Evolutionary conservation across 305 asterid species (phyloP).

Genomic region (Salvia sclarea): DNA sequence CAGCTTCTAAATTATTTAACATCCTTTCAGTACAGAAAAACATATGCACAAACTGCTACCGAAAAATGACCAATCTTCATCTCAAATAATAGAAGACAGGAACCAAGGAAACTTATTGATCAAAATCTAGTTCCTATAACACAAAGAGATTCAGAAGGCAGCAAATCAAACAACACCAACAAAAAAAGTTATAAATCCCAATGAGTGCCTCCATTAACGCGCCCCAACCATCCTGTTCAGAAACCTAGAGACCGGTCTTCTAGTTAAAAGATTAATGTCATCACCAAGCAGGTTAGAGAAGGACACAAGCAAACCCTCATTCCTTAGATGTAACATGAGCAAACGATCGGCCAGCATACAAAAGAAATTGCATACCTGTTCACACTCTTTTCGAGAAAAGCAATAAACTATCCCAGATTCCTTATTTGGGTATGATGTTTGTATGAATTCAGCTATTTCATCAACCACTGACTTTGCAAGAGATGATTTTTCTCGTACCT

Average conservation of each 20-base stretch:
- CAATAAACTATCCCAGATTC: conserved; percentile 98
- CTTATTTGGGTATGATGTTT: conserved; percentile 72
- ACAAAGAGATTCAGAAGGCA: not conserved
- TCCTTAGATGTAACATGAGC: conserved; percentile 5
- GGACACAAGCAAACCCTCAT: conserved; percentile 5
- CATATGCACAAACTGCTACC: not conserved
- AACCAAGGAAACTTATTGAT: conserved; percentile 9
- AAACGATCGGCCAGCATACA: conserved; percentile 1
- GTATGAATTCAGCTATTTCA: conserved; percentile 79
- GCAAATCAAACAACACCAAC: conserved; percentile 18
- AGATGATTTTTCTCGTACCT: conserved; percentile 89
- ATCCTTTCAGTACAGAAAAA: conserved; percentile 6
- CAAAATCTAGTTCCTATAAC: not conserved
- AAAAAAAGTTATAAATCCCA: conserved; percentile 15
- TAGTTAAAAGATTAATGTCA: not conserved
- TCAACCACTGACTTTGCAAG: conserved; percentile 71
- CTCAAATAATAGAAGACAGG: not conserved
- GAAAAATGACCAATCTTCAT: conserved; percentile 13
- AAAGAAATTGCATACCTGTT: conserved; percentile 59
- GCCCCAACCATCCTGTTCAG: conserved; percentile 9
- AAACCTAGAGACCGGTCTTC: conserved; percentile 17
- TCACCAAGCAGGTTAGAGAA: conserved; percentile 18
- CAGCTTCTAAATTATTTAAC: not conserved
- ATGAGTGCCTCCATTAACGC: not conserved
- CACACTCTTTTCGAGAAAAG: conserved; percentile 97